phyloP scores from a whole-genome alignment of 371 early-diverging fungal species.

The Mortierella sp. region DNA sequence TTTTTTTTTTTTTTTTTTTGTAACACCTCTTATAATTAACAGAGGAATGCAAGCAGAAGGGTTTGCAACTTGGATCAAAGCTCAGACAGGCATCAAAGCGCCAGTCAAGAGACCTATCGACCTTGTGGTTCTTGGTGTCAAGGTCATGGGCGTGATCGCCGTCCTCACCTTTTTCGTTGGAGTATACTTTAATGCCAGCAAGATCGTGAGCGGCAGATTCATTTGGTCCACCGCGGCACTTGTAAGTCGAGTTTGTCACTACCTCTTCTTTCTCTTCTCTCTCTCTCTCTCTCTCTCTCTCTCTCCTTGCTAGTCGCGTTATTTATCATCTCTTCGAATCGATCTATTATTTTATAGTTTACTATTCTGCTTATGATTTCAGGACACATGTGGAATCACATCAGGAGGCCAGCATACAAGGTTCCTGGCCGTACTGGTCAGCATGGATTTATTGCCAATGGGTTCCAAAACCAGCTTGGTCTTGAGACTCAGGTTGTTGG shows the following conservation, averaged over 20 bases:
- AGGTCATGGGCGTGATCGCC: constrained; percentile 56
- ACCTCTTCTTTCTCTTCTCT: not conserved
- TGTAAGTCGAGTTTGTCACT: constrained; percentile 27
- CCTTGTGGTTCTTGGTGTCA: constrained; percentile 54
- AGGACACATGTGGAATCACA: constrained; percentile 93
- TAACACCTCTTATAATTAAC: no score
- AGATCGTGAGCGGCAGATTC: constrained; percentile 65
- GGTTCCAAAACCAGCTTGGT: constrained; percentile 82
- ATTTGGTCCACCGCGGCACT: constrained; percentile 70
- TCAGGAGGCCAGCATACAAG: constrained; percentile 80
- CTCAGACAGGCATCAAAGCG: constrained; percentile 56
- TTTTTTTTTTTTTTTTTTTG: no score
- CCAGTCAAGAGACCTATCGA: constrained; percentile 60
- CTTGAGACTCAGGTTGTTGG: constrained; percentile 84
- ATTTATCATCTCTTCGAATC: not conserved
- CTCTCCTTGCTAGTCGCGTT: not conserved
- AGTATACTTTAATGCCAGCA: constrained; percentile 60
- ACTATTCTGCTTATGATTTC: constrained; percentile 80
- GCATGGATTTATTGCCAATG: constrained; percentile 72
- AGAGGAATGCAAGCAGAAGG: constrained; percentile 77
- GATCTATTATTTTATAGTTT: constrained; percentile 49
- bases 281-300: not conserved
- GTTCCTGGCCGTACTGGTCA: constrained; percentile 67
- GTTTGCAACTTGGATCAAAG: constrained; percentile 69
- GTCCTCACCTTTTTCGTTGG: constrained; percentile 56